A percentile compares a stretch with the other conserved stretches of the same genome.
phyloP scores from a whole-genome alignment of 2,329 filamentous ascomycete genomes.

The Beauveria sp. region DNA sequence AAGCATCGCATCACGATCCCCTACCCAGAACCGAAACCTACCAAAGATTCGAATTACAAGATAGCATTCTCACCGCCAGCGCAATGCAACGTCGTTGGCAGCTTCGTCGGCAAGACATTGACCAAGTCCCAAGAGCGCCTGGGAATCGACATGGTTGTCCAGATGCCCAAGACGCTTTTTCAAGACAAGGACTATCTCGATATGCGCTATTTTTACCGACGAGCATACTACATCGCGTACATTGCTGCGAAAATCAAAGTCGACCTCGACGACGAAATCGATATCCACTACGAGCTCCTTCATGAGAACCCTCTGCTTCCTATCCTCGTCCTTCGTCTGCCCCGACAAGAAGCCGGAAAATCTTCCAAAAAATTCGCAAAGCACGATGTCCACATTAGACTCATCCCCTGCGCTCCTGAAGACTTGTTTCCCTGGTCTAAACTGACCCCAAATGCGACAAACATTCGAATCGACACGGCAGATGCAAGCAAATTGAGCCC shows the following conservation, averaged over 20 bases:
- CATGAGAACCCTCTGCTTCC: slow-evolving; percentile 73
- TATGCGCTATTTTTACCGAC: slow-evolving; percentile 88
- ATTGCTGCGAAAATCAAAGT: slow-evolving; percentile 63
- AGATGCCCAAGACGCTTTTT: slow-evolving; percentile 73
- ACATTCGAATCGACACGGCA: slow-evolving; percentile 50
- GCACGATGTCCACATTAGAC: slow-evolving; percentile 54
- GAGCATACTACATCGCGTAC: slow-evolving; percentile 84
- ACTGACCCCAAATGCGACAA: slow-evolving; percentile 61
- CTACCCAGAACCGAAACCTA: slow-evolving; percentile 73
- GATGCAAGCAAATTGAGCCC: slow-evolving; percentile 34
- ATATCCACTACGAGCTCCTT: slow-evolving; percentile 56
- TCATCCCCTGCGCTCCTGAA: slow-evolving; percentile 67
- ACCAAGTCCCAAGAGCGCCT: slow-evolving; percentile 52
- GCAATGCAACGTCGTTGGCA: slow-evolving; percentile 81
- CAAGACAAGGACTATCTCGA: slow-evolving; percentile 94
- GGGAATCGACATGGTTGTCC: slow-evolving; percentile 74
- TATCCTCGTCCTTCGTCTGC: slow-evolving; percentile 41
- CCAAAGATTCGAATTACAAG: slow-evolving; percentile 71
- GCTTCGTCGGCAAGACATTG: slow-evolving; percentile 72
- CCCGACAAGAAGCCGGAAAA: slow-evolving; percentile 15
- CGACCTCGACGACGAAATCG: slow-evolving; percentile 43
- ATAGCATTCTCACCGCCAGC: slow-evolving; percentile 68
- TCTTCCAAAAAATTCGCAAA: slow-evolving; percentile 20
- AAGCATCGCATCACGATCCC: slow-evolving; percentile 65
- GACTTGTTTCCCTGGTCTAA: slow-evolving; percentile 64